A percentile compares a stretch with the other conserved stretches of the same genome.
Evolutionary conservation across 106 monocot genomes (phyloP).

Genomic region (Dendrobium huoshanense): DNA sequence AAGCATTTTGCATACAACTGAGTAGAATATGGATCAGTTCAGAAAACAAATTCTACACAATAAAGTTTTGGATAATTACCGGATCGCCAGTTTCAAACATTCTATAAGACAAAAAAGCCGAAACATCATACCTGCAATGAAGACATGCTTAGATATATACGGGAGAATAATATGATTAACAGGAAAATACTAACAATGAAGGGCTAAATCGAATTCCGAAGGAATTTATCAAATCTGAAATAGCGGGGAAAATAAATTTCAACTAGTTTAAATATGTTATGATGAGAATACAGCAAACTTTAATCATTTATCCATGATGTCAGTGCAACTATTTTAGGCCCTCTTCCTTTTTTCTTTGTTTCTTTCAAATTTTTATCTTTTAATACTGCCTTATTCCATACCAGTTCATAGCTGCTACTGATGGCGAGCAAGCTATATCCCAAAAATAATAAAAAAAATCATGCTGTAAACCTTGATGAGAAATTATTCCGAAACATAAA

Average conservation of each 20-base stretch:
- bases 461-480: too few species aligned
- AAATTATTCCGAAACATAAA: too few species aligned
- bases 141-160: slow-evolving; percentile 7
- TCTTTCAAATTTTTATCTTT: background rate
- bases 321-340: background rate
- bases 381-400: background rate
- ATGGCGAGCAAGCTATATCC: too few species aligned
- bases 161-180: background rate
- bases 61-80: slow-evolving; percentile 28
- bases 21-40: background rate
- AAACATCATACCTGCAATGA: slow-evolving; percentile 87
- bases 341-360: background rate
- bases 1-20: background rate
- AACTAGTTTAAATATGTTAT: background rate
- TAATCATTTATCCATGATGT: background rate
- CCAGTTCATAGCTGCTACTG: too few species aligned
- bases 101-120: slow-evolving; percentile 76
- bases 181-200: background rate
- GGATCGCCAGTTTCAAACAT: slow-evolving; percentile 78
- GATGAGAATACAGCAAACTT: background rate
- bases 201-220: background rate
- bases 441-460: too few species aligned
- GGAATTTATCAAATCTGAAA: background rate
- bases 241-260: background rate
- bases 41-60: background rate